phyloP scores from a whole-genome alignment of 371 early-diverging fungal species.

The Blakeslea trispora region DNA sequence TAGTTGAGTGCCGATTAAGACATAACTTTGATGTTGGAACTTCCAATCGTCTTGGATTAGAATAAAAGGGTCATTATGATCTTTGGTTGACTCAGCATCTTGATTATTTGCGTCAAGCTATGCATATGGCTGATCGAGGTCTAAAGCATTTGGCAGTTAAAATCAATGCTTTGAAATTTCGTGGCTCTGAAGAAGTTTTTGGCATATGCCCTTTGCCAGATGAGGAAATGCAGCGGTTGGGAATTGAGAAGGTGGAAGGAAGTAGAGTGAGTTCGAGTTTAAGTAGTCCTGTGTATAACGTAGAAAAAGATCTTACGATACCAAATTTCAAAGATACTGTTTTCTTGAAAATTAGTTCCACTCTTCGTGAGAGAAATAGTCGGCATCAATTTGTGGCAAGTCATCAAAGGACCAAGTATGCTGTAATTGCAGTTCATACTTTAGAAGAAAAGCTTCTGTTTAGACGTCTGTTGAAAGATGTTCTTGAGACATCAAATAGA shows the following conservation, averaged over 20 bases:
- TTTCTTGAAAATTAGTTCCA: not conserved
- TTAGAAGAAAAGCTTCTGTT: not conserved
- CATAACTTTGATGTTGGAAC: slow-evolving; percentile 4
- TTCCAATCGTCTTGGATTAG: not conserved
- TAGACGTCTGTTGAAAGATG: not conserved
- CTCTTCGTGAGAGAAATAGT: not conserved
- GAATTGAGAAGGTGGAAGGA: not conserved
- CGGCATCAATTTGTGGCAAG: not conserved
- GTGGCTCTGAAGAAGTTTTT: slow-evolving; percentile 1
- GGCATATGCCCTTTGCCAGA: slow-evolving; percentile 3
- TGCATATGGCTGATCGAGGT: not conserved
- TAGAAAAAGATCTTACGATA: not conserved
- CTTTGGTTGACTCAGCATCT: not conserved
- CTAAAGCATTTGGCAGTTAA: not conserved
- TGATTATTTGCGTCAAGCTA: not conserved
- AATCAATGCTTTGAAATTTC: not conserved
- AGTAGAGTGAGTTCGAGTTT: not conserved
- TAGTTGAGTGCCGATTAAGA: not conserved
- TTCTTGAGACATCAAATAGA: no score
- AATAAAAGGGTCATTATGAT: not conserved
- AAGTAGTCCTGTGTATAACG: no score
- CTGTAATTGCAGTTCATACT: slow-evolving; percentile 2
- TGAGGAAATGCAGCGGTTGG: not conserved
- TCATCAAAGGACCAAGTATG: not conserved
- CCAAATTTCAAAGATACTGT: not conserved